Percentiles rank a stretch among this genome's conserved stretches.
These are phyloP conservation scores for Leishmania amazonensis DNA, from an alignment of 208 protist species.

Conservation along the genomic window DNA sequence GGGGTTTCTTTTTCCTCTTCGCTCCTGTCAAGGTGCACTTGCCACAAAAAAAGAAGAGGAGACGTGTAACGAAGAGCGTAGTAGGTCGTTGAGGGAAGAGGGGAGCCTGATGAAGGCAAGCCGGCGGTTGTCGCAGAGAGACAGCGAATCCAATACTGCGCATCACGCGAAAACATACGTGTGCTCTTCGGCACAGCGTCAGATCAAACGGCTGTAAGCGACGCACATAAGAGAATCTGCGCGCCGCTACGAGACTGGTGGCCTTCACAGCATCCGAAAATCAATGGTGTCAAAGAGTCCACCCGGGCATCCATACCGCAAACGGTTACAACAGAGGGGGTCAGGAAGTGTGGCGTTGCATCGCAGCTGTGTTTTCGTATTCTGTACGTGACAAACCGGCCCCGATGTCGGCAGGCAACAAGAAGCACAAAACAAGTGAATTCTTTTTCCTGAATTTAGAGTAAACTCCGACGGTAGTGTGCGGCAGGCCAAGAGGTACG, in stretches of 20 bases:
- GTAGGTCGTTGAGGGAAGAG: background rate
- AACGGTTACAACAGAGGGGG: background rate
- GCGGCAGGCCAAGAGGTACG: background rate
- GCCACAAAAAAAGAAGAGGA: background rate
- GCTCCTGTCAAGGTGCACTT: background rate
- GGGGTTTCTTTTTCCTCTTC: background rate
- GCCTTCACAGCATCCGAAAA: background rate
- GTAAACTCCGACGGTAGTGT: background rate
- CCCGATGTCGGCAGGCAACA: background rate
- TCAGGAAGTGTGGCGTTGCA: background rate
- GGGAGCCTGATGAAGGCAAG: background rate
- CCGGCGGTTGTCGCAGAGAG: background rate
- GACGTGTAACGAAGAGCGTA: background rate
- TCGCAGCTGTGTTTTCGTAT: background rate
- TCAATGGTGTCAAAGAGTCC: background rate
- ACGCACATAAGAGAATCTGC: background rate
- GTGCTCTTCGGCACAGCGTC: too few species aligned
- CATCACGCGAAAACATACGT: background rate
- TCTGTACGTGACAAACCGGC: background rate
- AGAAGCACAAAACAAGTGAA: background rate
- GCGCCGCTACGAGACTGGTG: background rate
- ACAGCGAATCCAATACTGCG: background rate
- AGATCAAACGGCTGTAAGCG: background rate
- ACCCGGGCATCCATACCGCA: background rate
- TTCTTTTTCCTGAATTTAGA: background rate